phyloP scores from a whole-genome alignment of 2,329 filamentous ascomycete species.

The Neonectria faginata region DNA sequence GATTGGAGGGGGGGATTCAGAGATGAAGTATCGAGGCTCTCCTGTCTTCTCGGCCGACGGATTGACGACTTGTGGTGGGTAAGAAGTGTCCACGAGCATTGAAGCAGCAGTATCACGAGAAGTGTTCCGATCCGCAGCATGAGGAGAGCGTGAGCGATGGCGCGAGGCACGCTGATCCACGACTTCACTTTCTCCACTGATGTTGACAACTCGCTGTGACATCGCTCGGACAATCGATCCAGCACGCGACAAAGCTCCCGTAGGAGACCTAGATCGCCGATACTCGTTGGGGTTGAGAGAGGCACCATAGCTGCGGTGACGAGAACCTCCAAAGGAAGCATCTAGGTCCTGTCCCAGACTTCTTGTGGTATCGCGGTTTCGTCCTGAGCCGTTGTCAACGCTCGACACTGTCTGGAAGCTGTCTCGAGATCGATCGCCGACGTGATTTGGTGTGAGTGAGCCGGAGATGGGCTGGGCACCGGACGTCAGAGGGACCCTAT shows the following conservation, averaged over 20 bases:
- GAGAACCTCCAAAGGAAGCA: slow-evolving; percentile 62
- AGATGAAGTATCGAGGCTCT: slow-evolving; percentile 36
- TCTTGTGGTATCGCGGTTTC: slow-evolving; percentile 65
- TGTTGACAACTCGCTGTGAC: slow-evolving; percentile 97
- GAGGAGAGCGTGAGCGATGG: slow-evolving; percentile 68
- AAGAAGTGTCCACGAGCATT: slow-evolving; percentile 62
- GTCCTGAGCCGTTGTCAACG: slow-evolving; percentile 66
- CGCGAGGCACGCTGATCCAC: slow-evolving; percentile 78
- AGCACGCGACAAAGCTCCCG: slow-evolving; percentile 74
- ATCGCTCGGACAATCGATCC: slow-evolving; percentile 85
- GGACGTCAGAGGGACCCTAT: slow-evolving; percentile 68
- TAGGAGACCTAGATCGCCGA: slow-evolving; percentile 71
- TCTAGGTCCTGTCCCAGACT: slow-evolving; percentile 68
- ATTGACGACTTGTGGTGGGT: slow-evolving; percentile 61
- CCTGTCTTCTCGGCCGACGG: slow-evolving; percentile 60
- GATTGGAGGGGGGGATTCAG: slow-evolving; percentile 31
- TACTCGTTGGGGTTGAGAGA: slow-evolving; percentile 64
- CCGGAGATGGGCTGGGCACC: slow-evolving; percentile 67
- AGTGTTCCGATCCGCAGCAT: slow-evolving; percentile 53
- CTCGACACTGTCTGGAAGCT: slow-evolving; percentile 70
- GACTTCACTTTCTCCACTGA: slow-evolving; percentile 91
- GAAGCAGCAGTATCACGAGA: slow-evolving; percentile 46
- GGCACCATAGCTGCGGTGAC: slow-evolving; percentile 68
- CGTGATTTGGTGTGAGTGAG: slow-evolving; percentile 55
- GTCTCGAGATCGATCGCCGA: slow-evolving; percentile 59